Evolutionary conservation across 2,329 filamentous ascomycete genomes (phyloP).

Genomic region (Macrophomina phaseolina): DNA sequence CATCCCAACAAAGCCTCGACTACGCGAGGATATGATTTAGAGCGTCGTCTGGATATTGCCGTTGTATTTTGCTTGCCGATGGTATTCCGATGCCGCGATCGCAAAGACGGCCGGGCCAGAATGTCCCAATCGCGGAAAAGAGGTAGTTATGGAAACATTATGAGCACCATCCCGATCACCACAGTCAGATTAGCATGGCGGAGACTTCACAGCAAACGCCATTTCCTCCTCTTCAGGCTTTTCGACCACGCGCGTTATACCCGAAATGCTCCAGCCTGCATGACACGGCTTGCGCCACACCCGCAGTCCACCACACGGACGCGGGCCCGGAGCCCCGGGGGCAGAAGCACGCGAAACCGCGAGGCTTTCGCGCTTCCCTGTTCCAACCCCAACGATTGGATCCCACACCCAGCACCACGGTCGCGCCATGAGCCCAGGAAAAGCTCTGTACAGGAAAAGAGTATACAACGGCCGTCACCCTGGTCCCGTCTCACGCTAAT

Average conservation of each 20-base stretch:
- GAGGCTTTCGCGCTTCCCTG: conserved; percentile 1
- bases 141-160: neutral
- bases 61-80: too few species aligned
- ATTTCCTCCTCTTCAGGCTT: conserved; percentile 2
- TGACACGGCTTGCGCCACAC: conserved; percentile 17
- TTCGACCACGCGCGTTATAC: neutral
- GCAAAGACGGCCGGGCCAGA: neutral
- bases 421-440: conserved; percentile 2
- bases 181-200: neutral
- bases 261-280: conserved; percentile 8
- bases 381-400: conserved; percentile 16
- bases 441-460: neutral
- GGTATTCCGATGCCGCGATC: neutral
- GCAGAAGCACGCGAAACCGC: conserved; percentile 1
- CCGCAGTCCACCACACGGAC: conserved; percentile 15
- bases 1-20: too few species aligned
- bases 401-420: conserved; percentile 3
- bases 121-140: neutral
- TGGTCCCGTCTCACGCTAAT: neutral
- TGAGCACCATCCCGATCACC: neutral
- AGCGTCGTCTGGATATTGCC: too few species aligned
- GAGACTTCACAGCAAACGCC: neutral
- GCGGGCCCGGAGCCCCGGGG: conserved; percentile 6
- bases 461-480: neutral
- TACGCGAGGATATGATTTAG: too few species aligned